Base-by-base conservation (phyloP, 768 basidiomycete species). In the Termitomyces sp. region DNA sequence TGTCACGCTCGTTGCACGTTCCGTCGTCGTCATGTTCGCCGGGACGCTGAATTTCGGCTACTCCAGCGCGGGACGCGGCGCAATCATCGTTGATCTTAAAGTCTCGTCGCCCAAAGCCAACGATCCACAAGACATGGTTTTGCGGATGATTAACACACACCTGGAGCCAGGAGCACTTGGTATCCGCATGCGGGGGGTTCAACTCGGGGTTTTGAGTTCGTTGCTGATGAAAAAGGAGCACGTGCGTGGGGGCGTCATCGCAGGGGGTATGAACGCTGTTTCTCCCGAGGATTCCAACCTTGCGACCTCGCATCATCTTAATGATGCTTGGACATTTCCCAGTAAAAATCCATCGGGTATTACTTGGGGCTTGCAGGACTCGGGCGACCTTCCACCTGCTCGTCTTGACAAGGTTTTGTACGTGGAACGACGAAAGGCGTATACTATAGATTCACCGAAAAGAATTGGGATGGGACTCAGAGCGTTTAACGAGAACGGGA, bases 181-280 rank as follows among this genome's bases (percentile, higher is more conserved):
- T n/a, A 61, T 63, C 23, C 41, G 58, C 9, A 72, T 77, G 61
- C 68, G 78, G 32, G 79, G 80, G 14, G 69, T 69, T 54, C 89
- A 91, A 72, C 61, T 91, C 64, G 69, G 71, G 40, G 70, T 84
- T 47, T 77, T 87, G 54, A 75, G 80, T 14, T 72, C 77, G 26
- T 69, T 82, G 67, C 66, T 91, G 64, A 77, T 74, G 64, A 76
- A 74, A 65, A 77, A 78, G 59, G 70, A 73, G 12, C 71, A 70
- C 0, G 68, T 87, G 16, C 70, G 77, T 28, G 87, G 84, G 1
- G 89, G 87, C 0, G 63, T 91, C 2, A 78, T 89, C 40, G 80
- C 78, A 0, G 89, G 89, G 1, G 88, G 90, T 65, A 88, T 91
- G 86, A 90, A 89, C 62, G 78, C 84, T 50, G 83, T 90, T 55